Percentiles rank a stretch among this genome's conserved stretches.
Evolutionary conservation across 164 flowering plant species (phyloP).

Genomic region (Macadamia tetraphylla): DNA sequence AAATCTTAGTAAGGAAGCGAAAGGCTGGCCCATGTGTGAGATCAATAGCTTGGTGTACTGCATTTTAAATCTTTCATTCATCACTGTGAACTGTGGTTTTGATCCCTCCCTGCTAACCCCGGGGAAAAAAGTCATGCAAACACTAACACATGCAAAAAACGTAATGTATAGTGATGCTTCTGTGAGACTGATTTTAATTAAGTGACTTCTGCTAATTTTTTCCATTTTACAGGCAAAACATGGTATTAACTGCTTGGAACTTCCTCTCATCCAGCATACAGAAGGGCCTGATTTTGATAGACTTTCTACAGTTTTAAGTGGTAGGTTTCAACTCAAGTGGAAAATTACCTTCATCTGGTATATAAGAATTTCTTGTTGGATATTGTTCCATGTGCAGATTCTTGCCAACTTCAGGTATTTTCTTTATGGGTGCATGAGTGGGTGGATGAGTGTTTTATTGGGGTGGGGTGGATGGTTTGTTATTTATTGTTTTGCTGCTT

Average conservation of each 20-base stretch:
- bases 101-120: too few species aligned
- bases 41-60: too few species aligned
- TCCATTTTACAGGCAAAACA: conserved; percentile 47
- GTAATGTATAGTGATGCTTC: too few species aligned
- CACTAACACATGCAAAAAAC: too few species aligned
- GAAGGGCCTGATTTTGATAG: conserved; percentile 68
- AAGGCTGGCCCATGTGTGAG: too few species aligned
- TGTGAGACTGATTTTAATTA: neutral
- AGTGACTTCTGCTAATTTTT: neutral
- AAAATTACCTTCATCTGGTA: neutral
- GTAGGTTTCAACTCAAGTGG: conserved; percentile 24
- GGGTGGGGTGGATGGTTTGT: neutral
- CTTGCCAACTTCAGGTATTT: neutral
- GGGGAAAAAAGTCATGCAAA: too few species aligned
- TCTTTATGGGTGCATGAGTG: neutral
- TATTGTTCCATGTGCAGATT: neutral
- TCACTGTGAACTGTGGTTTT: too few species aligned
- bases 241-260: conserved; percentile 74
- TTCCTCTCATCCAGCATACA: conserved; percentile 84
- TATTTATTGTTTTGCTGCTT: neutral
- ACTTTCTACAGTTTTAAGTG: conserved; percentile 53
- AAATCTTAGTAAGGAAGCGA: too few species aligned
- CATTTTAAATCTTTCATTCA: too few species aligned
- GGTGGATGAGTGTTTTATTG: too few species aligned
- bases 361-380: neutral